Evolutionary conservation across 1,284 basidiomycete species (phyloP).

Genomic region (Marasmius sp.): DNA sequence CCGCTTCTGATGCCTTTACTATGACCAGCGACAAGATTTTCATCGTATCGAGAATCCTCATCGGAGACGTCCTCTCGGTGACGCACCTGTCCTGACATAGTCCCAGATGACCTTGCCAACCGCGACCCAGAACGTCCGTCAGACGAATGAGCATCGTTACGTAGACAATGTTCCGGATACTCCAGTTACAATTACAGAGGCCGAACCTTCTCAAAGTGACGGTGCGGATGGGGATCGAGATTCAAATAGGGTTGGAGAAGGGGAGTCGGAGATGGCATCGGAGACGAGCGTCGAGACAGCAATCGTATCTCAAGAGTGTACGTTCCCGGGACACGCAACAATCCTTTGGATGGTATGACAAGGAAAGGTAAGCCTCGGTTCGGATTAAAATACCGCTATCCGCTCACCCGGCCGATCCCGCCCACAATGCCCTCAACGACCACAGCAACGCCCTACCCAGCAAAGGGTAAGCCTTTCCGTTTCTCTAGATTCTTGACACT

Average conservation of each 20-base stretch:
- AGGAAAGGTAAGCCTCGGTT: conserved; percentile 95
- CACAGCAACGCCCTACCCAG: too few relatives aligned
- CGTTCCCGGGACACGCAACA: conserved; percentile 28
- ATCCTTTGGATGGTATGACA: conserved; percentile 63
- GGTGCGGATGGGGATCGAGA: conserved; percentile 22
- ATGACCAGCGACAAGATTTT: conserved; percentile 63
- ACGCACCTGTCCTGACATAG: conserved; percentile 61
- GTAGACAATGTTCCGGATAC: conserved; percentile 66
- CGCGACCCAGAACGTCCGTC: conserved; percentile 59
- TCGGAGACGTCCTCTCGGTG: conserved; percentile 58
- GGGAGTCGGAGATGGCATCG: conserved; percentile 32
- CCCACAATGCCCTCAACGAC: too few relatives aligned
- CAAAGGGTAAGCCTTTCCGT: too few relatives aligned
- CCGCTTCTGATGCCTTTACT: not conserved
- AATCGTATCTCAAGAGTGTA: conserved; percentile 83
- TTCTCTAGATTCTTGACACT: too few relatives aligned
- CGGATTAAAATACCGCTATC: too few relatives aligned
- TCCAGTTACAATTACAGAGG: not conserved
- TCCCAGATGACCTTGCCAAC: conserved; percentile 80
- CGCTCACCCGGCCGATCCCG: too few relatives aligned
- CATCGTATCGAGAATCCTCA: conserved; percentile 72
- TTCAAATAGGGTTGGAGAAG: conserved; percentile 30
- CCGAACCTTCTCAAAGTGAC: not conserved
- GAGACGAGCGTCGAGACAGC: conserved; percentile 6
- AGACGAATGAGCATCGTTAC: conserved; percentile 66